phyloP scores from a whole-genome alignment of 345 rosid species.

The Lagerstroemia speciosa region DNA sequence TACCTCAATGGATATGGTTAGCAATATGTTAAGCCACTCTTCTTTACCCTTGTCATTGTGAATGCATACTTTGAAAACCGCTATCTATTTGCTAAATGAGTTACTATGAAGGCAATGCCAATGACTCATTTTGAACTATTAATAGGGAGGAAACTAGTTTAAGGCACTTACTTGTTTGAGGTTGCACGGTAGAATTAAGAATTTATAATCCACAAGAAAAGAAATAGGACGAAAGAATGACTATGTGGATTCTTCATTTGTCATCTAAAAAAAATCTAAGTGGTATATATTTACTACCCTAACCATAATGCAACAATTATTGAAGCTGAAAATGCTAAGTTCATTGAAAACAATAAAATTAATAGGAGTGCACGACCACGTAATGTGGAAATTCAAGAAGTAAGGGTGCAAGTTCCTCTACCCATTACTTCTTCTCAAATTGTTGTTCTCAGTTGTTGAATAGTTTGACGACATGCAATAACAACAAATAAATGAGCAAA shows the following conservation, averaged over 20 bases:
- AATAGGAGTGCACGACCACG: not conserved
- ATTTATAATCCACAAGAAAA: slow-evolving; percentile 5
- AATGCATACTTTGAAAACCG: not conserved
- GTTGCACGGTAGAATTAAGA: not conserved
- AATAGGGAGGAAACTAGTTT: not conserved
- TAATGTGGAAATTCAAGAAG: not conserved
- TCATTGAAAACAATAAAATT: not conserved
- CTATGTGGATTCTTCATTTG: not conserved
- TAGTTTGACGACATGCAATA: not conserved
- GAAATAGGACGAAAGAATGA: not conserved
- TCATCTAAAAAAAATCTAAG: not conserved
- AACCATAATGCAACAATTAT: not conserved
- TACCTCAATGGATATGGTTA: slow-evolving; percentile 3
- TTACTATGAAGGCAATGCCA: not conserved
- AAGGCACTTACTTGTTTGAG: not conserved
- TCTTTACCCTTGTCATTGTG: not conserved
- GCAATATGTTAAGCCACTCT: not conserved
- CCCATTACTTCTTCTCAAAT: not conserved
- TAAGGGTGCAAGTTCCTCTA: not conserved
- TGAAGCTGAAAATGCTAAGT: not conserved
- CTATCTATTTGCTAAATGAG: not conserved
- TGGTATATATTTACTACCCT: not conserved
- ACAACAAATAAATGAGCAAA: not conserved
- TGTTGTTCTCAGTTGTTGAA: not conserved
- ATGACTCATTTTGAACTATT: not conserved